phyloP scores from a whole-genome alignment of 148 eudicot genomes.

The Vaccinium corymbosum region DNA sequence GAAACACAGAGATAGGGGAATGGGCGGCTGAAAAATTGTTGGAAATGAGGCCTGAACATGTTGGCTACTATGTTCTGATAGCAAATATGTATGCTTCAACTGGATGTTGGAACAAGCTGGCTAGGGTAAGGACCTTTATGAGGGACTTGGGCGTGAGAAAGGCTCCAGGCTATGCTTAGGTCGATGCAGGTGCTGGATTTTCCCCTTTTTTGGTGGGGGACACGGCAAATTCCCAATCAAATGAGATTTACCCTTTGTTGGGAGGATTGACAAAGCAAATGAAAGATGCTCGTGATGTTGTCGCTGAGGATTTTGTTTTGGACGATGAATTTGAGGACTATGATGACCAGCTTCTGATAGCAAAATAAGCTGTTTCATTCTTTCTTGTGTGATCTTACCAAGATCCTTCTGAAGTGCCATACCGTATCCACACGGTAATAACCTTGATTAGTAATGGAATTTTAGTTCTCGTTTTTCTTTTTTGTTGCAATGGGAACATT shows the following conservation, averaged over 20 bases:
- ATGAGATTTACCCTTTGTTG: constrained; percentile 53
- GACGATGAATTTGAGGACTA: constrained; percentile 33
- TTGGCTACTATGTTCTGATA: constrained; percentile 73
- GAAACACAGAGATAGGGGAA: constrained; percentile 53
- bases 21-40: constrained; percentile 72
- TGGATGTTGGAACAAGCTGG: constrained; percentile 68
- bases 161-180: constrained; percentile 77
- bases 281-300: constrained; percentile 53
- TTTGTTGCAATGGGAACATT: too few relatives aligned
- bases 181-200: constrained; percentile 59
- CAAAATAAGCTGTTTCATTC: background rate
- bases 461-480: background rate
- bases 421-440: background rate
- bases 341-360: constrained; percentile 3
- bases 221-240: constrained; percentile 36
- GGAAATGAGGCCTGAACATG: constrained; percentile 52
- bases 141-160: constrained; percentile 66
- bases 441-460: background rate
- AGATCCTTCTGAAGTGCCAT: background rate
- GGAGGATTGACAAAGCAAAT: constrained; percentile 54
- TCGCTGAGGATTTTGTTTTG: constrained; percentile 24
- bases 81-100: constrained; percentile 80
- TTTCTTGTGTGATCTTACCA: background rate
- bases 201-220: constrained; percentile 61
- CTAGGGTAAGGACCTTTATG: constrained; percentile 57